These are phyloP conservation scores for Neurospora tetrasperma DNA, from an alignment of 495 filamentous ascomycete genomes.

Conservation along the genomic window DNA sequence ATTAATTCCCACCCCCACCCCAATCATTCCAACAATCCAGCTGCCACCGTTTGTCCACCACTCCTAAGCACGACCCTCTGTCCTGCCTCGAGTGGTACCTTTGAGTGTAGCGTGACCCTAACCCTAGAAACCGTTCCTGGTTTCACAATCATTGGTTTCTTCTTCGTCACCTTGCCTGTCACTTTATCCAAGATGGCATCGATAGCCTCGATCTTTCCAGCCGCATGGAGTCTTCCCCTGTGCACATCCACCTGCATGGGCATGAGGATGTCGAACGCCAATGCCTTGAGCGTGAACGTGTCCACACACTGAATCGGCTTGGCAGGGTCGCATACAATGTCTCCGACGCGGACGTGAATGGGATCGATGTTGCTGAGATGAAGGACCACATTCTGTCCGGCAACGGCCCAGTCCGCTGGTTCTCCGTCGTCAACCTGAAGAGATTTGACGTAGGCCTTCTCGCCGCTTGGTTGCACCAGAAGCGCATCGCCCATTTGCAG, in stretches of 20 bases:
- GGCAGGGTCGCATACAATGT: constrained; percentile 66
- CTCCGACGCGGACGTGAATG: constrained; percentile 68
- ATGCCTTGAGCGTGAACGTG: constrained; percentile 66
- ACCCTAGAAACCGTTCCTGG: constrained; percentile 56
- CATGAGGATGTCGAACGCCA: constrained; percentile 80
- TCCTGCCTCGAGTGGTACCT: constrained; percentile 69
- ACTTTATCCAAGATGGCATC: constrained; percentile 65
- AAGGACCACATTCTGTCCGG: constrained; percentile 77
- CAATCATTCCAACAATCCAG: constrained; percentile 64
- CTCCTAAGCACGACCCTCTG: constrained; percentile 71
- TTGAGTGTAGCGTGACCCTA: constrained; percentile 61
- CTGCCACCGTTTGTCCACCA: constrained; percentile 74
- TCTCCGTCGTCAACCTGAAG: constrained; percentile 60
- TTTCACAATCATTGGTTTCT: constrained; percentile 72
- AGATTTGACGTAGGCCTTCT: constrained; percentile 67
- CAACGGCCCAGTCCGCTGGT: constrained; percentile 81
- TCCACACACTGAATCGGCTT: constrained; percentile 58
- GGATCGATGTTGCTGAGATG: constrained; percentile 81
- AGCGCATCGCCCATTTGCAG: constrained; percentile 76
- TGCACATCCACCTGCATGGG: constrained; percentile 86
- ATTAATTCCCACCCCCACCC: neutral
- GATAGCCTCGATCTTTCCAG: constrained; percentile 62
- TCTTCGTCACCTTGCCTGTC: constrained; percentile 59
- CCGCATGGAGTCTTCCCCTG: constrained; percentile 67
- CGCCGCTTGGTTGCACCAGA: constrained; percentile 65